Base-by-base conservation (phyloP, 805 yeast genomes). In the Teunomyces pallodes region DNA sequence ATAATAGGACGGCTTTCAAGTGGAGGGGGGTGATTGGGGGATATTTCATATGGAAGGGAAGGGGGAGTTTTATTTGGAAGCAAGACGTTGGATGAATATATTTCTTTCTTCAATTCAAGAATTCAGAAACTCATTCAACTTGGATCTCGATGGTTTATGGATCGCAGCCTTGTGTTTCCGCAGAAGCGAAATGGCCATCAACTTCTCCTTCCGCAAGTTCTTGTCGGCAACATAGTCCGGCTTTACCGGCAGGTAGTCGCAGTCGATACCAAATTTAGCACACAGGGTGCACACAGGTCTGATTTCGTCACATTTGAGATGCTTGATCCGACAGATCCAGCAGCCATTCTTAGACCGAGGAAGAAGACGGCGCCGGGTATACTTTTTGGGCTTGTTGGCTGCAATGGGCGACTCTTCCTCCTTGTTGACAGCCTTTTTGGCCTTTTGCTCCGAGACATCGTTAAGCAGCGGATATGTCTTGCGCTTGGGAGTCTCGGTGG, bases 311-410 rank as follows among this genome's bases (percentile, higher is more conserved):
- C 78, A 73, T 52, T 73, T 73, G 48, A 73, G 62, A 52, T 73
- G 78, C 52, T 72, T 71, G 49, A 73, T 73, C 46, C 78, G 59
- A 51, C 78, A 73, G 46, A 73, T 70, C 78, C 78, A 73, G 50
- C 78, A 73, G 5, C 78, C 78, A 30, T 61, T 66, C 49, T 70
- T 70, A 2, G 75, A 69, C 41, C 77, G 57, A 2, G 75, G 76
- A 48, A 70, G 60, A 20, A 69, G 53, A 46, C 75, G 65, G 47
- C 72, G 61, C 31, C 77, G 58, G 12, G 73, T 72, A 47, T 70
- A 59, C 51, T 70, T 70, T 48, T 70, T 71, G 8, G 65, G 59
- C 42, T 58, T 53, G 29, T 36, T 36, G 27, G 26, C 24, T 6
- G 24, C 26, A 20, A 36, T 17, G 17, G 35, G 35, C 35, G 35